Percentiles rank a stretch among this genome's conserved stretches.
phyloP scores from a whole-genome alignment of 345 rosid genomes.

The Ailanthus altissimus region DNA sequence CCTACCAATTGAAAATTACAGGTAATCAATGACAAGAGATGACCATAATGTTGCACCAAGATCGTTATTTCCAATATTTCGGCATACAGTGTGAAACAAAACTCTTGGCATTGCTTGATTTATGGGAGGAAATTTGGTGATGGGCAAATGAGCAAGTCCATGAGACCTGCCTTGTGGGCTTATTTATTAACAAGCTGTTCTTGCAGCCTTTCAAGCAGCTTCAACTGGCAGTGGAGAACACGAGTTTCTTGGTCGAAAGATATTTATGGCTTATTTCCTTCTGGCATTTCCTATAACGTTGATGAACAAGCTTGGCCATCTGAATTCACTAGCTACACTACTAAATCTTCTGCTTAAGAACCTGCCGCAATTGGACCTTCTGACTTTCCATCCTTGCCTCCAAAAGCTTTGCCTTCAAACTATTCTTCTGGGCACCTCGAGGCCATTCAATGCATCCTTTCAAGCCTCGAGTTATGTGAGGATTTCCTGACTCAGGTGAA shows the following conservation, averaged over 20 bases:
- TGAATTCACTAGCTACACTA: conserved; percentile 6
- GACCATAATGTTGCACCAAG: conserved; percentile 1
- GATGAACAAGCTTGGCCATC: conserved; percentile 18
- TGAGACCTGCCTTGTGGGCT: background rate
- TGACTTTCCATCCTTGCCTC: conserved; percentile 89
- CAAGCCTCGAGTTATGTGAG: conserved; percentile 73
- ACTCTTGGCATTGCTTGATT: conserved; percentile 18
- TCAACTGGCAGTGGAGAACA: conserved; percentile 9
- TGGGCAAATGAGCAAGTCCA: background rate
- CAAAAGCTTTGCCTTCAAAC: conserved; percentile 87
- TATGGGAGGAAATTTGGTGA: background rate
- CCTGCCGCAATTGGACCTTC: conserved; percentile 82
- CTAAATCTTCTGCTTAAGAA: conserved; percentile 88
- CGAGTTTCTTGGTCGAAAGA: background rate
- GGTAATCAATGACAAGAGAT: conserved; percentile 6
- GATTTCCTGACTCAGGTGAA: conserved; percentile 71
- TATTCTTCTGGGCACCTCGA: conserved; percentile 69
- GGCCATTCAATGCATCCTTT: conserved; percentile 99
- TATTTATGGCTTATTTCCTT: conserved; percentile 11
- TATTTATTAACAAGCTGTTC: conserved; percentile 24
- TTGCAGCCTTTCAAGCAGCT: conserved; percentile 11
- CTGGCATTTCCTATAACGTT: conserved; percentile 18
- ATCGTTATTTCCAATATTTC: conserved; percentile 3
- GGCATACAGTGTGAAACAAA: conserved; percentile 1
- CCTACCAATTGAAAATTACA: conserved; percentile 5